Evolutionary conservation across 1,284 basidiomycete species (phyloP), one percentile per base, ranked within the genome.

Genomic region (Trichosporon inkin): DNA sequence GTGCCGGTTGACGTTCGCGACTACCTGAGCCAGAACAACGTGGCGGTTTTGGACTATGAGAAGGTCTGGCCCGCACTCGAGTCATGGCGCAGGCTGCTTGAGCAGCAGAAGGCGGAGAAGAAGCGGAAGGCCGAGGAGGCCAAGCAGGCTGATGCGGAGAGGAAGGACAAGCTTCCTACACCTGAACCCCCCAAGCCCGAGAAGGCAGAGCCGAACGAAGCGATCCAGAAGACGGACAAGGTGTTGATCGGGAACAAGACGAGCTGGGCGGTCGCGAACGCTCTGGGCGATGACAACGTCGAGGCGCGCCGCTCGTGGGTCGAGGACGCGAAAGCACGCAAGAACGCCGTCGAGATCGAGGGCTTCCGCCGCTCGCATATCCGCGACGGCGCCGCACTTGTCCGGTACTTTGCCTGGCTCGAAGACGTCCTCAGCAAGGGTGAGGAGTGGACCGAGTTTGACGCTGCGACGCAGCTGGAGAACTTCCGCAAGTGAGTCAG

Each of bases 371-470:
- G 89, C 68, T 85, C 83, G 58, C 92, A 99, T 73, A 86, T 96
- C 51, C 84, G 93, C 10, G 95, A 99, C 74, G 94, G 95, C 3
- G 86, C 84, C 1, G 95, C 95, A 0, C 82, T 98, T 41, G 81
- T 82, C 8, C 84, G 86, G 11, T 97, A 95, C 79, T 97, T 98
- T 72, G 84, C 92, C 0, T 99, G 95, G 94, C 82, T 99, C 2
- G 92, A 98, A 76, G 89, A 92, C 66, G 84, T 87, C 66, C 81
- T 98, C 14, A 76, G 82, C 2, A 80, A 81, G 1, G 88, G 86
- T 0, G 82, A 81, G n/a, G 81, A 82, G 65, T 71, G 95, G 63
- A 87, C 84, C 53, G 95, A 99, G 77, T 87, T 85, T 63, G 83
- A 92, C 63, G 96, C 84, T 10, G 89, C 93, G 0, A 84, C 86